phyloP scores from a whole-genome alignment of 352 stramenopile species.

The Phytopythium delawarense region DNA sequence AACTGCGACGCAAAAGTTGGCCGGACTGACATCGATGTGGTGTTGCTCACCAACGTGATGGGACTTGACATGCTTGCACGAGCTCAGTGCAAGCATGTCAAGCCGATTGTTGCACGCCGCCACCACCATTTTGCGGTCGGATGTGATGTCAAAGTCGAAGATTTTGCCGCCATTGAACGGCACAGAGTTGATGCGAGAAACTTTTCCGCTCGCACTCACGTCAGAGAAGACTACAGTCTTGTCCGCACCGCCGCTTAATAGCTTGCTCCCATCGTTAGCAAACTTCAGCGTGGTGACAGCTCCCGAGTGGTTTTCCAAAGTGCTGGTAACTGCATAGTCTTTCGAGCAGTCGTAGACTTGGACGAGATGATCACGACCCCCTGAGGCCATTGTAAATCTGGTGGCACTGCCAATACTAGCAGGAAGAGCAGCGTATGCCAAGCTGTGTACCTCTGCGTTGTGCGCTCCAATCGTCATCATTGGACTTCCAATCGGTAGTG shows the following conservation, averaged over 20 bases:
- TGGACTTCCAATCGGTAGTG: slow-evolving; percentile 30
- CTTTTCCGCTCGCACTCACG: slow-evolving; percentile 32
- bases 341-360: slow-evolving; percentile 73
- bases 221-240: slow-evolving; percentile 67
- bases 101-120: slow-evolving; percentile 79
- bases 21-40: slow-evolving; percentile 60
- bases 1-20: slow-evolving; percentile 69
- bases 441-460: slow-evolving; percentile 67
- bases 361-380: slow-evolving; percentile 73
- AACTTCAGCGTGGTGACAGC: slow-evolving; percentile 67
- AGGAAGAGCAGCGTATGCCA: slow-evolving; percentile 38
- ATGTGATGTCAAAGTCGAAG: slow-evolving; percentile 69
- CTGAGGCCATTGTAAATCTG: slow-evolving; percentile 56
- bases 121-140: slow-evolving; percentile 63
- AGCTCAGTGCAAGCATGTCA: slow-evolving; percentile 60
- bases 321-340: slow-evolving; percentile 29
- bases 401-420: background rate
- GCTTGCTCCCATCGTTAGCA: slow-evolving; percentile 54
- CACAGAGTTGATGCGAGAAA: slow-evolving; percentile 43
- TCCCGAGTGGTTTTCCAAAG: slow-evolving; percentile 76
- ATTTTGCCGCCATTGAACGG: slow-evolving; percentile 62
- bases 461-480: slow-evolving; percentile 48
- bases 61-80: slow-evolving; percentile 51
- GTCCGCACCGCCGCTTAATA: slow-evolving; percentile 68
- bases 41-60: slow-evolving; percentile 75